Evolutionary conservation across 1,139 yeast species (phyloP).

Genomic region (Hansenula sp.): DNA sequence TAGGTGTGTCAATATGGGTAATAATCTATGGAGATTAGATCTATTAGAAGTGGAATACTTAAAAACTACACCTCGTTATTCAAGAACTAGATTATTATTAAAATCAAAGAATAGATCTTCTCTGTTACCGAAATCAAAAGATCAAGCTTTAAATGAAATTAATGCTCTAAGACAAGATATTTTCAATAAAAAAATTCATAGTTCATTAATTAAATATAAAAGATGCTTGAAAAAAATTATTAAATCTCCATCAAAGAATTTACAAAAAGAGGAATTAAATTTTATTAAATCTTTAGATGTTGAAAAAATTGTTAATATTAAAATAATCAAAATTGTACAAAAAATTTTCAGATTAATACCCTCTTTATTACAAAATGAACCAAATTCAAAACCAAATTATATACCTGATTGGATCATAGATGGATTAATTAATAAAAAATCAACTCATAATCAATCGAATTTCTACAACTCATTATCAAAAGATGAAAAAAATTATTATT

Average conservation of each 20-base stretch:
- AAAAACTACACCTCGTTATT: slow-evolving; percentile 11
- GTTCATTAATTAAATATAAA: slow-evolving; percentile 13
- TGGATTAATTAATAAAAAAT: slow-evolving; percentile 9
- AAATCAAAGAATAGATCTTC: slow-evolving; percentile 10
- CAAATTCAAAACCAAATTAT: slow-evolving; percentile 6
- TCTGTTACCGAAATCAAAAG: slow-evolving; percentile 7
- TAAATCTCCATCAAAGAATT: slow-evolving; percentile 2
- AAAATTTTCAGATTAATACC: slow-evolving; percentile 12
- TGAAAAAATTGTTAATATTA: slow-evolving; percentile 13
- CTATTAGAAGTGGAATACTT: slow-evolving; percentile 13
- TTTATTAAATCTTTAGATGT: slow-evolving; percentile 14
- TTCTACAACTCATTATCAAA: slow-evolving; percentile 15
- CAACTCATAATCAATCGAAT: slow-evolving; percentile 15
- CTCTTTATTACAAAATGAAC: slow-evolving; percentile 7
- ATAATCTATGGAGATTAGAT: slow-evolving; percentile 15
- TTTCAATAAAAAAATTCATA: slow-evolving; percentile 17
- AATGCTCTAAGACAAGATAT: slow-evolving; percentile 13
- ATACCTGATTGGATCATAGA: slow-evolving; percentile 17
- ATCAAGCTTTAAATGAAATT: slow-evolving; percentile 13
- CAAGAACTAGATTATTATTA: slow-evolving; percentile 12
- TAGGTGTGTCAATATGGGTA: slow-evolving; percentile 4
- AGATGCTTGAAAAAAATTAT: slow-evolving; percentile 13
- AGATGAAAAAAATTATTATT: slow-evolving; percentile 23
- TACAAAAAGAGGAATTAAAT: slow-evolving; percentile 11
- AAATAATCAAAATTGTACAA: slow-evolving; percentile 14